These are phyloP conservation scores for Mariannaea sp. DNA, from an alignment of 2,329 filamentous ascomycete species.

Conservation along the genomic window DNA sequence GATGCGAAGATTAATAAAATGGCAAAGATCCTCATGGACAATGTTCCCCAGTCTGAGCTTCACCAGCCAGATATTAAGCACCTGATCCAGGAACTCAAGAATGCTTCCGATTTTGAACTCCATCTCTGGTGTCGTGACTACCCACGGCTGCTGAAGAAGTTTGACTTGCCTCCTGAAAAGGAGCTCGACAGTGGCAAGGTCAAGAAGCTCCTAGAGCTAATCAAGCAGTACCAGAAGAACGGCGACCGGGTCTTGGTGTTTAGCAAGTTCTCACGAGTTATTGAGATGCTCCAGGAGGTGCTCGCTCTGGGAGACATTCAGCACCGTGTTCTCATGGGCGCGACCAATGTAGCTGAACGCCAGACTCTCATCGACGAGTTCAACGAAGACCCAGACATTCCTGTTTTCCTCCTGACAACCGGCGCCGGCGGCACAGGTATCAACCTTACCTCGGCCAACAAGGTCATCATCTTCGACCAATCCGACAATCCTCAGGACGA, in stretches of 20 bases:
- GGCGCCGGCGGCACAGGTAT: constrained; percentile 96
- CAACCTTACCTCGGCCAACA: constrained; percentile 94
- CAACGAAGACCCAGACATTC: constrained; percentile 74
- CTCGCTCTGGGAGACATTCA: constrained; percentile 73
- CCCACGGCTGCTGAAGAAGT: constrained; percentile 53
- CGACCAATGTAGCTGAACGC: constrained; percentile 78
- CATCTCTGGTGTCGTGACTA: constrained; percentile 69
- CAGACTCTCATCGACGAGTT: constrained; percentile 90
- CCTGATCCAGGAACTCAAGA: constrained; percentile 60
- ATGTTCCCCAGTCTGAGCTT: constrained; percentile 61
- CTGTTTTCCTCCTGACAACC: constrained; percentile 91
- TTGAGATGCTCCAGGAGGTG: constrained; percentile 87
- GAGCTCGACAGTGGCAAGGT: constrained; percentile 80
- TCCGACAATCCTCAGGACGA: constrained; percentile 99
- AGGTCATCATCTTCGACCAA: constrained; percentile 95
- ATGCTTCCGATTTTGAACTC: constrained; percentile 67
- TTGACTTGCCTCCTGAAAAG: constrained; percentile 58
- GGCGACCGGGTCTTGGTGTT: constrained; percentile 91
- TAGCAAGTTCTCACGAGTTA: constrained; percentile 88
- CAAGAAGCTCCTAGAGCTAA: constrained; percentile 74
- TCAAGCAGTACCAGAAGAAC: constrained; percentile 73
- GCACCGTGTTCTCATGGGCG: constrained; percentile 86
- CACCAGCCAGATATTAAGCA: constrained; percentile 57
- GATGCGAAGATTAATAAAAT: constrained; percentile 78
- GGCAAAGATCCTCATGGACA: constrained; percentile 74